phyloP scores from a whole-genome alignment of 352 stramenopile species.

The Phytophthora lateralis region DNA sequence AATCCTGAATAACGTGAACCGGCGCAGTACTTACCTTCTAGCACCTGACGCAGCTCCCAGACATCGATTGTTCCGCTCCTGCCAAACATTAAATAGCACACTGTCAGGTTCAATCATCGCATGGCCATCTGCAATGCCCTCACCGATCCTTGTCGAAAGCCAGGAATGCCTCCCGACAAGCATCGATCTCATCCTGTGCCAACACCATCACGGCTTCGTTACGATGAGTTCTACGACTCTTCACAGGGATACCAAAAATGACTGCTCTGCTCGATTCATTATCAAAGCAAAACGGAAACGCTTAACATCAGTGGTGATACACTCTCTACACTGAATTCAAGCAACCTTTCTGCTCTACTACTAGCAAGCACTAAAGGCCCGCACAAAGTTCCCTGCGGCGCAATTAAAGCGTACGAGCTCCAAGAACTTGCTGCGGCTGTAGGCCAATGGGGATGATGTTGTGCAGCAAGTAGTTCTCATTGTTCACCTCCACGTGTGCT shows the following conservation, averaged over 20 bases:
- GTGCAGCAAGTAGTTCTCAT: constrained; percentile 83
- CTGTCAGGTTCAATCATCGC: background rate
- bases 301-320: too few species aligned
- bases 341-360: background rate
- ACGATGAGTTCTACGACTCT: constrained; percentile 22
- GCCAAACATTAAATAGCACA: background rate
- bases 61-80: constrained; percentile 96
- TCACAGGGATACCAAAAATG: constrained; percentile 28
- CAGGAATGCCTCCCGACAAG: constrained; percentile 96
- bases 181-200: constrained; percentile 96
- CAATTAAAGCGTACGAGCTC: constrained; percentile 24
- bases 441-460: constrained; percentile 77
- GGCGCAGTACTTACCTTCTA: constrained; percentile 77
- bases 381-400: background rate
- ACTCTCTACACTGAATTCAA: too few species aligned
- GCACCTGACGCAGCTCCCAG: constrained; percentile 91
- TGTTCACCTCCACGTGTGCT: constrained; percentile 72
- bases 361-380: background rate
- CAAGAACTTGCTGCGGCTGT: constrained; percentile 66
- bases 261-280: background rate
- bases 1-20: background rate
- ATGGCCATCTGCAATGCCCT: background rate
- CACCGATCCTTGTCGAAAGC: constrained; percentile 96
- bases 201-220: constrained; percentile 64
- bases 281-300: background rate